Percentiles rank a stretch among this genome's conserved stretches.
These are phyloP conservation scores for Cladosporium sp. DNA, from an alignment of 2,329 filamentous ascomycete species.

Conservation along the genomic window DNA sequence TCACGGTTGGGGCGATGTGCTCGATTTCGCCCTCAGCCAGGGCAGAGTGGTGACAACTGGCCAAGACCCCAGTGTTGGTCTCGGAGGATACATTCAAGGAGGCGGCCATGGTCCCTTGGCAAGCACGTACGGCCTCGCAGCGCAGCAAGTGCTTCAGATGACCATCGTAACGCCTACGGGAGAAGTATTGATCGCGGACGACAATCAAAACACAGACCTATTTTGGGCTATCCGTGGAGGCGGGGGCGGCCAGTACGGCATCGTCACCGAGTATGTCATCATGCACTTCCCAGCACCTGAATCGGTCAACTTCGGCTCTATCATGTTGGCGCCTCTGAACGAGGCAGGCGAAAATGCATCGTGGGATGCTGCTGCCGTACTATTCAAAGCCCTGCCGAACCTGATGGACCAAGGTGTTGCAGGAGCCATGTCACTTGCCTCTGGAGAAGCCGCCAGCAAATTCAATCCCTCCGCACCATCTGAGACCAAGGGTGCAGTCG, in stretches of 20 bases:
- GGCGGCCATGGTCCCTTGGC: constrained; percentile 16
- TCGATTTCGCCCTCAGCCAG: constrained; percentile 15
- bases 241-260: constrained; percentile 11
- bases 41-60: constrained; percentile 15
- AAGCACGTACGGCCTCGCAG: constrained; percentile 13
- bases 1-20: constrained; percentile 19
- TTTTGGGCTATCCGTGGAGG: constrained; percentile 19
- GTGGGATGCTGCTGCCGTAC: constrained; percentile 29
- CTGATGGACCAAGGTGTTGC: constrained; percentile 28
- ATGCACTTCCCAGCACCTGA: constrained; percentile 24
- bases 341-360: constrained; percentile 28
- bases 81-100: constrained; percentile 14
- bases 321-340: constrained; percentile 15
- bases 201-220: constrained; percentile 15
- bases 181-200: constrained; percentile 12
- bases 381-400: constrained; percentile 23
- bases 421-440: constrained; percentile 19
- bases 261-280: constrained; percentile 10
- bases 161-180: constrained; percentile 13
- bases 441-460: constrained; percentile 13
- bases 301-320: constrained; percentile 12
- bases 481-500: constrained; percentile 24
- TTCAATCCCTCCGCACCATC: constrained; percentile 31
- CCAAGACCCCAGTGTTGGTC: constrained; percentile 15
- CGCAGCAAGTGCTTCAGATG: constrained; percentile 15